Base-by-base conservation (phyloP, 2,329 filamentous ascomycete species). In the Alternaria gaisen region DNA sequence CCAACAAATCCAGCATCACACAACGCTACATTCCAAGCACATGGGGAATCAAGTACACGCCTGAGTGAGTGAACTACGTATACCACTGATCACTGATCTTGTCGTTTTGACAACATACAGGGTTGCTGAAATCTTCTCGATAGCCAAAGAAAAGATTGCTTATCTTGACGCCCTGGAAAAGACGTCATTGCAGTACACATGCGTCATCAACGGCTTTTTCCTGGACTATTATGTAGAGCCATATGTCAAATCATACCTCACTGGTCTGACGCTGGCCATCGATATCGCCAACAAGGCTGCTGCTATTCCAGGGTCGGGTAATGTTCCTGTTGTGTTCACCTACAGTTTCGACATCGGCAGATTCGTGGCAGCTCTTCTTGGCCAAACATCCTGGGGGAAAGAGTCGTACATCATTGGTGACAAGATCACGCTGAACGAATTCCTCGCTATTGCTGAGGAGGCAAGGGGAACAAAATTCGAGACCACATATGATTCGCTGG, bases 11-110 rank as follows among this genome's bases (percentile, higher is more conserved):
- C 3, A 43, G 18, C 5, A 28, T 40, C 8, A 70, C 68, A 16
- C 64, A 59, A 51, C 64, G 68, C 18, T 70, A 56, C 43, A 64
- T 70, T 38, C 59, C 68, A 3, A 70, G 60, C 32, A 44, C 34
- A 8, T 70, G 64, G 64, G 66, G 64, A 11, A 50, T 24, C 36
- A 38, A 38, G 16, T 38, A 38, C 16, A 38, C 16, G 8, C 36
- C 36, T 10, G n/a, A 18, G 36, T 38, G 14, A 36, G 34, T 16
- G 8, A 10, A 18, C 7, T 8, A 38, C 7, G 9, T 18, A 18
- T 18, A 30, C 1, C 14, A 16, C 5, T 36, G 2, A 12, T 16
- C 32, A 16, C 1, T 7, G 14, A 16, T 36, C 12, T 14, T 14
- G 1, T 14, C 32, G 14, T 36, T 36, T 12, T 36, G 12, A 36